Evolutionary conservation across 2,329 filamentous ascomycete genomes (phyloP), one percentile per base, ranked within the genome.

Genomic region (Chrysosporium keratinophilum): DNA sequence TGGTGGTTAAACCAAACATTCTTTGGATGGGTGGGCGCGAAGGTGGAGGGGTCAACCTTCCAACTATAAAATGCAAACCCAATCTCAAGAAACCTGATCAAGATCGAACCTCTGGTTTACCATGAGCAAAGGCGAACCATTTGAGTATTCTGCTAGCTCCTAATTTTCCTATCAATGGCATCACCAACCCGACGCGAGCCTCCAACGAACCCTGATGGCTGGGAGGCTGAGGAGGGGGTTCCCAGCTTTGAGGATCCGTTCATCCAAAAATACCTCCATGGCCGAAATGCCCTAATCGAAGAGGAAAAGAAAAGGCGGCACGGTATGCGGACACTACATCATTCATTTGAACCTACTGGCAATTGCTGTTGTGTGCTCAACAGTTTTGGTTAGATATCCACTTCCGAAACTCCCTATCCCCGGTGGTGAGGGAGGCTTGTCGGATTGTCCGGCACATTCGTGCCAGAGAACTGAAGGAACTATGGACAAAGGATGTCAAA

Each of bases 281-380:
- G 88, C 19, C 81, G 90, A 49, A 78, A 84, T 61, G 82, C 81
- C 23, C 77, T 97, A 50, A 85, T 95, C 54, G 76, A 77, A 15
- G 80, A 95, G 65, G 93, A 97, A 68, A 84, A 87, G 69, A 85
- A 83, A 63, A 80, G 87, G 63, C 82, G 90, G 56, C 89, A 88
- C 67, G 89, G 88, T 86, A 67, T 28, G 51, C 7, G 20, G 6
- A 15, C 37, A 15, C 2, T 31, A 23, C 10, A 15, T n/a, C 35
- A 15, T 33, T 12, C 15, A 15, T 47, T 7, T 47, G 33, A 15
- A 15, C 28, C n/a, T 33, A 7, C 23, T 12, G n/a, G n/a, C n/a
- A n/a, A n/a, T n/a, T n/a, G n/a, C n/a, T n/a, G n/a, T n/a, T n/a
- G 7, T 33, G 12, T 17, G 37, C 37, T 44, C 19, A 44, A 44